A percentile compares a stretch with the other conserved stretches of the same genome.
These are phyloP conservation scores for Telopea speciosissima DNA, from an alignment of 177 flowering plant species.

Conservation along the genomic window DNA sequence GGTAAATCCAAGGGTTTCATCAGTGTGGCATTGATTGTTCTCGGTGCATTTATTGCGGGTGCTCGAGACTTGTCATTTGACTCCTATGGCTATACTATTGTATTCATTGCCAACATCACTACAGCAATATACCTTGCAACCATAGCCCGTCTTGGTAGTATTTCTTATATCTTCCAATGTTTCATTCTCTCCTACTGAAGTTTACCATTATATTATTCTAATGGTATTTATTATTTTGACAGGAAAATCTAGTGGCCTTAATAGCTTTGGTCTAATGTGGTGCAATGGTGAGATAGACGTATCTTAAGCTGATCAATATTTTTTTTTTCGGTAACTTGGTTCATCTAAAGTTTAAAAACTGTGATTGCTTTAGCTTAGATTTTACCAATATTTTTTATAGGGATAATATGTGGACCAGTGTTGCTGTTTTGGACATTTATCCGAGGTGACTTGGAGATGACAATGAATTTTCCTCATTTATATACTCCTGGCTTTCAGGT, in stretches of 20 bases:
- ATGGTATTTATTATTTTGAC: constrained; percentile 16
- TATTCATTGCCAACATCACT: constrained; percentile 68
- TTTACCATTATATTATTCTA: neutral
- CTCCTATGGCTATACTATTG: constrained; percentile 73
- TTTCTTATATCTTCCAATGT: constrained; percentile 3
- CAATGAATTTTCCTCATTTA: constrained; percentile 62
- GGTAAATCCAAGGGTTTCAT: constrained; percentile 39
- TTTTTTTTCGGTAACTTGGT: neutral
- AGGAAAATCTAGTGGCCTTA: constrained; percentile 96
- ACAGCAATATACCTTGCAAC: constrained; percentile 94
- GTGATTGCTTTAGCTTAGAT: neutral
- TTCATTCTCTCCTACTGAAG: neutral
- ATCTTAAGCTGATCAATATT: neutral
- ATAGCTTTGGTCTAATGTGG: constrained; percentile 99
- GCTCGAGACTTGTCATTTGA: constrained; percentile 91
- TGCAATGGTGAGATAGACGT: constrained; percentile 69
- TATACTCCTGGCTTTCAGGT: constrained; percentile 87
- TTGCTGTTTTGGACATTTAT: constrained; percentile 78
- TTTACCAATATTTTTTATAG: constrained; percentile 24
- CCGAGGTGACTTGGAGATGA: constrained; percentile 66
- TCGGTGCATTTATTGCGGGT: constrained; percentile 95
- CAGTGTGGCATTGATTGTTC: constrained; percentile 89
- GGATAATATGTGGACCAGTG: constrained; percentile 79
- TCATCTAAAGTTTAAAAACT: neutral
- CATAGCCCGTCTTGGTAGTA: constrained; percentile 82